Evolutionary conservation across 1,139 yeast genomes (phyloP), one percentile per base, ranked within the genome.

Genomic region (Saccharomyces pastorianus): DNA sequence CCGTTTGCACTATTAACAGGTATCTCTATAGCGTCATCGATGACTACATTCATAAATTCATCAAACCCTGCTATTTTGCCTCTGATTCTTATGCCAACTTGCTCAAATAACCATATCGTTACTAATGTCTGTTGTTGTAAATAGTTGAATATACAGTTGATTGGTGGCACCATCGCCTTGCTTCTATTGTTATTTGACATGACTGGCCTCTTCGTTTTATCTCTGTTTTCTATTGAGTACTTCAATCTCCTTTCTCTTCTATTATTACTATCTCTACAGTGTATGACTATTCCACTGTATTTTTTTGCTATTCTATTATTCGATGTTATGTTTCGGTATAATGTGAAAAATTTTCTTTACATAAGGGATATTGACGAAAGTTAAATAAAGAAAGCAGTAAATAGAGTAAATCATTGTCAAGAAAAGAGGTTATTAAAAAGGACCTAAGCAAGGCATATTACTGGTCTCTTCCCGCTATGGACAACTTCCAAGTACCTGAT

Each of bases 21-120:
- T 13, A 86, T 73, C 64, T 93, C 96, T 17, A 79, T 77, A 0
- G 98, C 96, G 55, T 90, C 93, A 57, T 88, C 96, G 13, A 95
- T 73, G n/a, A 91, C 98, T 17, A 95, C 73, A 65, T 95, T 95
- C 99, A 95, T 93, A 66, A 90, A 93, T 73, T 95, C 99, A 70
- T 95, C 99, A 71, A 95, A 93, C 1, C 99, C 99, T 54, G 76
- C 76, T 50, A 93, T 85, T 59, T 79, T 81, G 1, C 99, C 99
- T 62, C 87, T 90, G 29, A 95, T 81, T 59, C 95, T 77, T 61
- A 80, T 77, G 34, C 82, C 83, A 0, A 85, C 80, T 68, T 93
- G 97, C 65, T 93, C 98, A 63, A 78, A 90, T 27, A 91, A 76
- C 97, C 97, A 91, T 48, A 91, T 82, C 25, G 85, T 82, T 46